A percentile compares a stretch with the other conserved stretches of the same genome.
phyloP scores from a whole-genome alignment of 257 asterid species.

The Scutellaria barbata region DNA sequence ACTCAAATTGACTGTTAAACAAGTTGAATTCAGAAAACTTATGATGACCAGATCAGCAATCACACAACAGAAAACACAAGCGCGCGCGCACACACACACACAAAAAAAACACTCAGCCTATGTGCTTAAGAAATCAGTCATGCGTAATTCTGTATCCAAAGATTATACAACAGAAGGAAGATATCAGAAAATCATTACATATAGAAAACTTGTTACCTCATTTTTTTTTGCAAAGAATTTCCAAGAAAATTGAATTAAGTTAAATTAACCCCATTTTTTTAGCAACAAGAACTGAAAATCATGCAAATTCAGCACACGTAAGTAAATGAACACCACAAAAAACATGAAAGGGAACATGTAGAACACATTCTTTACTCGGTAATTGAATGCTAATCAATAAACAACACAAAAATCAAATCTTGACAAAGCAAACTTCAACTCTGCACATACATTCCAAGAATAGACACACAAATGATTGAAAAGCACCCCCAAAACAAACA shows the following conservation, averaged over 20 bases:
- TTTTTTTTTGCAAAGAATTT: not conserved
- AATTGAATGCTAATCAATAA: not conserved
- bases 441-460: slow-evolving; percentile 5
- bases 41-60: not conserved
- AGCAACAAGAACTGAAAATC: not conserved
- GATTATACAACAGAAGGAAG: slow-evolving; percentile 4
- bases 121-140: not conserved
- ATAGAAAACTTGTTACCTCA: too few relatives aligned
- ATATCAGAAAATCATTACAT: not conserved
- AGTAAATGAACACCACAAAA: slow-evolving; percentile 9
- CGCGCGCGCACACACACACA: not conserved
- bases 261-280: not conserved
- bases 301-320: slow-evolving; percentile 31
- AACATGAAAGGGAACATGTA: slow-evolving; percentile 6
- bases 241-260: not conserved
- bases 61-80: not conserved
- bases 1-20: not conserved
- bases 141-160: slow-evolving; percentile 7
- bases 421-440: slow-evolving; percentile 7
- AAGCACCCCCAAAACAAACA: not conserved
- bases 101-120: not conserved
- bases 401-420: not conserved
- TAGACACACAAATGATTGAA: not conserved
- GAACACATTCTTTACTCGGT: not conserved
- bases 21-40: not conserved